Base-by-base conservation (phyloP, 176 grass and related monocot species). In the Puccinellia tenuiflora region DNA sequence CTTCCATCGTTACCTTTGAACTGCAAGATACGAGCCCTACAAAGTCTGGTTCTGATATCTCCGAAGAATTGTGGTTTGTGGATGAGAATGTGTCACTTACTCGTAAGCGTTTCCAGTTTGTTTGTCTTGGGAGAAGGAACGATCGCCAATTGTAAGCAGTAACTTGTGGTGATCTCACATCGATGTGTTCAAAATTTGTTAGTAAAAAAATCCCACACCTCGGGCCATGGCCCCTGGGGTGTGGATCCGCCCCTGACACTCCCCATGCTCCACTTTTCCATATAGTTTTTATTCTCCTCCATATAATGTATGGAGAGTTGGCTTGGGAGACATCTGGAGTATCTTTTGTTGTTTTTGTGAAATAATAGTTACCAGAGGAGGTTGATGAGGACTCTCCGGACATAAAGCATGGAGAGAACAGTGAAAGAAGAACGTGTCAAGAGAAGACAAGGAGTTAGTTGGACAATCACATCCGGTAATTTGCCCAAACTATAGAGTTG, bases 121-220 rank as follows among this genome's bases (percentile, higher is more conserved):
- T 8, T 9, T 71, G 5, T 71, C 39, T 43, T 45, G 11, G 12
- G 39, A 28, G 68, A 28, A 28, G 21, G 34, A 39, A 70, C n/a
- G 24, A 33, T 46, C 6, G 9, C 61, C 48, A 34, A 39, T 72
- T 63, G 53, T 13, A 71, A 28, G 9, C 1, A 40, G 18, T 62
- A 87, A 67, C 35, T 67, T 81, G 60, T 81, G 54, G 80, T 54
- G 75, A 77, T 17, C 81, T 84, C 43, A 33, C 15, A 9, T 47
- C 43, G 40, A 85, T 51, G 2, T 38, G 50, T 81, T 77, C n/a
- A 34, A 85, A 69, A 46, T 29, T 73, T 2, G 2, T 34, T 52
- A 14, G n/a, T n/a, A n/a, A n/a, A n/a, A n/a, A n/a, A n/a, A n/a
- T n/a, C n/a, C n/a, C n/a, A n/a, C n/a, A n/a, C n/a, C n/a, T n/a